Evolutionary conservation across 2,329 filamentous ascomycete genomes (phyloP), one percentile per base, ranked within the genome.

Genomic region (Fusarium sp.): DNA sequence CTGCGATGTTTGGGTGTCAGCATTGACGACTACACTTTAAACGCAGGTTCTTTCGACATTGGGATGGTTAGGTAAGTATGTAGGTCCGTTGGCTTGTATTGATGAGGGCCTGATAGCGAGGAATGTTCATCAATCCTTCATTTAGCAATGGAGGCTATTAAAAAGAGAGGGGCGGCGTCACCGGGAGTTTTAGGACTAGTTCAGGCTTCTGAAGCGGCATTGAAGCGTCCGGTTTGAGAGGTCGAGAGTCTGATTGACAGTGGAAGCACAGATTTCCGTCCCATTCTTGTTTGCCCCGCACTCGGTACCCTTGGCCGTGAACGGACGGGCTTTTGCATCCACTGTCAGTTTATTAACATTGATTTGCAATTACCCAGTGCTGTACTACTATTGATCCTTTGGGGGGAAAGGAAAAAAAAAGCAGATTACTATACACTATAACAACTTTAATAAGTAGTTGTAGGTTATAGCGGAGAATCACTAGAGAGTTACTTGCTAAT

Each of bases 231-330:
- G 15, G 16, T 28, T 30, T 55, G 28, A 55, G 58, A 39, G 44
- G 20, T 54, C 26, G n/a, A 36, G 42, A 53, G 22, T 33, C 16
- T 42, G 28, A 26, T 50, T 41, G 47, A n/a, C 35, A 31, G 22
- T 31, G 22, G 45, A 31, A 14, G 47, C 30, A 39, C 22, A 26
- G 6, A 20, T 44, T 61, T 35, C 42, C 31, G 14, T 61, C 30
- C 36, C 66, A 55, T 57, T 55, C 53, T 55, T 59, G 50, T 41
- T 26, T 54, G 38, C 54, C 53, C 70, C 66, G 55, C 70, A 68
- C 67, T 71, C 38, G 50, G 61, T 45, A 38, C 45, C 16, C 35
- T 14, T 41, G 61, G 70, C 24, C 15, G 39, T 30, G 35, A 60
- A 48, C 42, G 31, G 58, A 58, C 35, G 48, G 64, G 44, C 54